Conservation (phyloP, 495 filamentous ascomycete genomes). For the Neurospora sp. region DNA sequence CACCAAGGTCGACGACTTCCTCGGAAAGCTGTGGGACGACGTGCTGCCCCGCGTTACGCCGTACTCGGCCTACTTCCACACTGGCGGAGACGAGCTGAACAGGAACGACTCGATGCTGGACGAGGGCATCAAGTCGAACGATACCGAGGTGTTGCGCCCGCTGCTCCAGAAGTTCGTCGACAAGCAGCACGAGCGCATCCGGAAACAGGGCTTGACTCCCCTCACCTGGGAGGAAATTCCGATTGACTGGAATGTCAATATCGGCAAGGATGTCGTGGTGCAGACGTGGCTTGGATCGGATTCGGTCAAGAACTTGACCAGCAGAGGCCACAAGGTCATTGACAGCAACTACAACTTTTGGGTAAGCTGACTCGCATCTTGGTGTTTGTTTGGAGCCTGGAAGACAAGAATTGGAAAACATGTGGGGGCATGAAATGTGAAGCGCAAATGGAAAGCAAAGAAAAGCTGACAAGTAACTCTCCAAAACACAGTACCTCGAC, state of each 20-base stretch:
- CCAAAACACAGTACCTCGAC: constrained; percentile 54
- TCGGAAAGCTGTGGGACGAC: constrained; percentile 59
- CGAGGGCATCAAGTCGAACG: constrained; percentile 53
- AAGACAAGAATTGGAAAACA: background rate
- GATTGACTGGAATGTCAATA: constrained; percentile 59
- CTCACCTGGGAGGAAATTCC: constrained; percentile 80
- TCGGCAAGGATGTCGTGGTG: constrained; percentile 52
- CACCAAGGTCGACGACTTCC: constrained; percentile 52
- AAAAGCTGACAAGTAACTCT: constrained; percentile 4
- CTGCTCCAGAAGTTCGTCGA: constrained; percentile 64
- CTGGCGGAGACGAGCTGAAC: constrained; percentile 77
- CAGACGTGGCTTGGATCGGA: constrained; percentile 60
- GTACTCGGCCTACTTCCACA: constrained; percentile 66
- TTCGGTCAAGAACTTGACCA: constrained; percentile 43
- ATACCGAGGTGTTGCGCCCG: constrained; percentile 49
- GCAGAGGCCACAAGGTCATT: constrained; percentile 54
- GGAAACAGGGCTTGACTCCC: constrained; percentile 49
- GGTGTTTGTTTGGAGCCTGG: background rate
- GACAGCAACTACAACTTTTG: constrained; percentile 68
- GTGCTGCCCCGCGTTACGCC: constrained; percentile 59
- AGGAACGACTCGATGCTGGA: constrained; percentile 63
- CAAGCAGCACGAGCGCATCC: constrained; percentile 48
- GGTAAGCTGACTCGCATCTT: constrained; percentile 30
- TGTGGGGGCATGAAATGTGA: background rate
- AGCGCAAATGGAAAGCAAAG: background rate